Conservation (phyloP, 1,284 basidiomycete genomes). For the Trametes polyzona region DNA sequence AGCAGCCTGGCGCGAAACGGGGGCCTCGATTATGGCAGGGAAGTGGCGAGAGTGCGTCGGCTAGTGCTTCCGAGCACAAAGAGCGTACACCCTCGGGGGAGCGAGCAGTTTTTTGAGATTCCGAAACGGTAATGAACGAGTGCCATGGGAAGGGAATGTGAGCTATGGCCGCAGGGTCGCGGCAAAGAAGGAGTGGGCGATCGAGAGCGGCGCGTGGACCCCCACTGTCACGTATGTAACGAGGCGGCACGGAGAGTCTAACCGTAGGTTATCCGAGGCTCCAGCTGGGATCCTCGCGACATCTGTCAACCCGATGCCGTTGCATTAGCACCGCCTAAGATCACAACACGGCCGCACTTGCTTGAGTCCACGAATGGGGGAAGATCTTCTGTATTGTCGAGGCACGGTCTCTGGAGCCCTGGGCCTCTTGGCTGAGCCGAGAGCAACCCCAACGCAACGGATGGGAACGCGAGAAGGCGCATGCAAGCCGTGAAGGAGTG, state of each 20-base stretch:
- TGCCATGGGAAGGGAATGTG: conserved; percentile 6
- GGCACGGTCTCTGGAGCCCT: background rate
- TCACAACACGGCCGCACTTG: background rate
- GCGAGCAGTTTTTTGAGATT: background rate
- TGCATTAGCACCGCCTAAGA: background rate
- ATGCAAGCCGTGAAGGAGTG: background rate
- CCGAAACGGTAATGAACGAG: conserved; percentile 14
- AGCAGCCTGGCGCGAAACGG: background rate
- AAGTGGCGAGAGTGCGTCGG: background rate
- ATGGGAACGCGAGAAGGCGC: background rate
- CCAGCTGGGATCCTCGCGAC: background rate
- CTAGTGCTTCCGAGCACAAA: conserved; percentile 8
- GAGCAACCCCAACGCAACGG: background rate
- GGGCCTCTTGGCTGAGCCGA: background rate
- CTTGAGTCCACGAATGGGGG: background rate
- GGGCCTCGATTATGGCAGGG: conserved; percentile 7
- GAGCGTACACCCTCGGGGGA: conserved; percentile 1
- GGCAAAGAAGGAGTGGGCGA: background rate
- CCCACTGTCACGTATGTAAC: background rate
- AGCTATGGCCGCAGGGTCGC: background rate
- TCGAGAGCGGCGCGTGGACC: background rate
- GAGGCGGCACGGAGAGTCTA: background rate
- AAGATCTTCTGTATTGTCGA: background rate
- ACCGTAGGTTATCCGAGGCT: background rate
- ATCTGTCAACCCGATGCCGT: background rate